Conservation (phyloP, 1,284 basidiomycete species). For the Abortiporus biennis region DNA sequence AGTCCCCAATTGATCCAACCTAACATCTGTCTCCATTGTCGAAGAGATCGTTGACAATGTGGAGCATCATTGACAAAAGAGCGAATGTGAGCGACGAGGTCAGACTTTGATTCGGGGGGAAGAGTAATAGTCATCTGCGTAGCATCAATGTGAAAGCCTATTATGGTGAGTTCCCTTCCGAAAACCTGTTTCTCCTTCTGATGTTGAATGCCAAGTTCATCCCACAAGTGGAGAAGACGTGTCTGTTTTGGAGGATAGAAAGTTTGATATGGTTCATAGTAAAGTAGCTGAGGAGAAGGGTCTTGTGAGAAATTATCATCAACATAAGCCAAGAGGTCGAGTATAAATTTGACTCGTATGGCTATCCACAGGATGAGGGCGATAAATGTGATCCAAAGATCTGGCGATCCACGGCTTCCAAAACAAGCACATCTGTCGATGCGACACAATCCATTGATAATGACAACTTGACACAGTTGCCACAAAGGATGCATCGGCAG, state of each 20-base stretch:
- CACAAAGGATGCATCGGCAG: neutral
- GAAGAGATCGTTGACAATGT: conserved; percentile 12
- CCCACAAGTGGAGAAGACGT: conserved; percentile 30
- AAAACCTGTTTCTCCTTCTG: conserved; percentile 32
- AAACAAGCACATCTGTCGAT: conserved; percentile 17
- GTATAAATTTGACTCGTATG: conserved; percentile 13
- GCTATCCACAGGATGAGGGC: conserved; percentile 31
- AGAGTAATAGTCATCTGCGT: conserved; percentile 25
- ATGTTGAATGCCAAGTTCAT: conserved; percentile 33
- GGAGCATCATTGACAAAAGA: conserved; percentile 1
- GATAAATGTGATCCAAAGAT: conserved; percentile 27
- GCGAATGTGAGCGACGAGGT: conserved; percentile 3
- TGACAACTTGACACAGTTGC: neutral
- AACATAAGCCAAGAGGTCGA: conserved; percentile 25
- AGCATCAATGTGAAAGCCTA: conserved; percentile 30
- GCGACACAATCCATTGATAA: neutral
- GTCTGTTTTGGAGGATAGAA: conserved; percentile 26
- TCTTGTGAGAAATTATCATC: conserved; percentile 31
- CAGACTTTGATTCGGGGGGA: too few species aligned
- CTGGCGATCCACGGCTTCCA: conserved; percentile 21
- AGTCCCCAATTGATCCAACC: conserved; percentile 36
- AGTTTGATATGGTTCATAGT: conserved; percentile 25
- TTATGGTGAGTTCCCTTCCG: conserved; percentile 25
- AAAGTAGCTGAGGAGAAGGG: conserved; percentile 2
- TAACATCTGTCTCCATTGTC: conserved; percentile 24